Conservation (phyloP, 2,329 filamentous ascomycete genomes). For the Pseudocercospora cruenta region DNA sequence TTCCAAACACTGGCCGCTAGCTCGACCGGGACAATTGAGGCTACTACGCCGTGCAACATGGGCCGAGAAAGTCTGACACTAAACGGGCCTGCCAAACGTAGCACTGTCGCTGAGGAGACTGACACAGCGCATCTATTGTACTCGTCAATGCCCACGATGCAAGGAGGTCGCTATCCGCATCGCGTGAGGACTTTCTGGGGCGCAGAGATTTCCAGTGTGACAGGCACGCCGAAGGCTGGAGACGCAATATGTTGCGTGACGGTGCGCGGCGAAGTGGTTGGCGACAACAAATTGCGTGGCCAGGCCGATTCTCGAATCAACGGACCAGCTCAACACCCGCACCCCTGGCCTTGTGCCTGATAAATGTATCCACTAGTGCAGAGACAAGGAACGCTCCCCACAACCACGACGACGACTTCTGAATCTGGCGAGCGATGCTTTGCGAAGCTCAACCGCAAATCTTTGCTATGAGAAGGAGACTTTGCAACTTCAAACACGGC, state of each 20-base stretch:
- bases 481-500: not conserved
- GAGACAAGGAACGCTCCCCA: slow-evolving; percentile 1
- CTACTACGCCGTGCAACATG: not conserved
- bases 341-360: slow-evolving; percentile 3
- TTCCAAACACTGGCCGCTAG: not conserved
- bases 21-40: not conserved
- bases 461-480: not conserved
- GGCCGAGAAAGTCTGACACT: not conserved
- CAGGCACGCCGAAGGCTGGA: not conserved
- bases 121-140: not conserved
- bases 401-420: slow-evolving; percentile 6
- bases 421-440: not conserved
- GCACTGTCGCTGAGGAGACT: not conserved
- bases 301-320: slow-evolving; percentile 7
- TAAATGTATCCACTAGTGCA: not conserved
- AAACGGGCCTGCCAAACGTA: not conserved
- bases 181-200: not conserved
- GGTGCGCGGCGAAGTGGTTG: not conserved
- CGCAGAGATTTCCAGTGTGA: not conserved
- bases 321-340: not conserved
- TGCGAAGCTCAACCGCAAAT: not conserved
- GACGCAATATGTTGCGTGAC: not conserved
- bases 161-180: not conserved
- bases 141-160: slow-evolving; percentile 3
- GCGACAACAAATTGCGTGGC: slow-evolving; percentile 9